These are phyloP conservation scores for Penicillium lagena DNA, from an alignment of 495 filamentous ascomycete species.

Conservation along the genomic window DNA sequence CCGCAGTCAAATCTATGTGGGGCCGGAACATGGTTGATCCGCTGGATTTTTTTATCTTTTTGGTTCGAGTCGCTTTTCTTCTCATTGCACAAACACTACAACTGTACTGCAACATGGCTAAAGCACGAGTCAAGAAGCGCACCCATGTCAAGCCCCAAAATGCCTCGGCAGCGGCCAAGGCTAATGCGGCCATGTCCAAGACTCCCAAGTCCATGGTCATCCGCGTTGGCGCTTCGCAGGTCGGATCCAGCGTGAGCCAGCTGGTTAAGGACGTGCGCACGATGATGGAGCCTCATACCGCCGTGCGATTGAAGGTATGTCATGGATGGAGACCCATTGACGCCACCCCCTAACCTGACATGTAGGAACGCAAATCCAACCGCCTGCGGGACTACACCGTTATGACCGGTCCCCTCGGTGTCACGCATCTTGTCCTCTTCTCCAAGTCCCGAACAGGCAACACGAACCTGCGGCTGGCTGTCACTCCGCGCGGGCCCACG, in stretches of 20 bases:
- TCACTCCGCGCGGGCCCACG: conserved; percentile 87
- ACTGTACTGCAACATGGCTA: conserved; percentile 55
- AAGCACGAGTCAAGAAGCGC: conserved; percentile 77
- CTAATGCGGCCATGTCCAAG: conserved; percentile 42
- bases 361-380: conserved; percentile 81
- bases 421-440: conserved; percentile 91
- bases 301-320: conserved; percentile 64
- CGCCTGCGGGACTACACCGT: conserved; percentile 86
- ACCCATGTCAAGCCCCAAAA: conserved; percentile 72
- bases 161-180: conserved; percentile 46
- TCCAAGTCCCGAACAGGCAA: conserved; percentile 85
- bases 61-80: conserved; percentile 1
- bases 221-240: conserved; percentile 87
- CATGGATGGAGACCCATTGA: too few species aligned
- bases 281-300: conserved; percentile 96
- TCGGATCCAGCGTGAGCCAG: conserved; percentile 86
- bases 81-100: conserved; percentile 2
- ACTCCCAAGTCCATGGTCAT: conserved; percentile 97
- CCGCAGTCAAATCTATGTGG: conserved; percentile 12
- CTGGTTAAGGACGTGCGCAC: conserved; percentile 83
- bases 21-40: conserved; percentile 36
- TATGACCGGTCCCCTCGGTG: conserved; percentile 92
- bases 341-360: too few species aligned
- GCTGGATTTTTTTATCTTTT: conserved; percentile 20
- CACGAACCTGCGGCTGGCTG: conserved; percentile 82